Evolutionary conservation across 2,329 filamentous ascomycete species (phyloP).

Genomic region (Coniochaeta sp.): DNA sequence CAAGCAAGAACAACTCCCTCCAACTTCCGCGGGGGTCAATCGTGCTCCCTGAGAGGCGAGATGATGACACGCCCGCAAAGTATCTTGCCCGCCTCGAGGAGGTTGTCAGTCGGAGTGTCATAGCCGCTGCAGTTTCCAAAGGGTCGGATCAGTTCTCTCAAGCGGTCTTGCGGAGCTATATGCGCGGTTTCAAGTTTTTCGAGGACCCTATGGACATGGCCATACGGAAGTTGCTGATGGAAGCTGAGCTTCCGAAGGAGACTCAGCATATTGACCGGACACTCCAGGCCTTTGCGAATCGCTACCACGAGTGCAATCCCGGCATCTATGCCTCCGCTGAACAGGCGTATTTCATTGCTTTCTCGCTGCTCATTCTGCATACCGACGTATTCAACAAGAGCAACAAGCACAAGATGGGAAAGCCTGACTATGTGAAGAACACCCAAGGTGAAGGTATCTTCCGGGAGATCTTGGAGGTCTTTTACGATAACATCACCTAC

Average conservation of each 20-base stretch:
- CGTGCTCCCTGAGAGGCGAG: conserved; percentile 68
- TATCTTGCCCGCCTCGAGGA: conserved; percentile 83
- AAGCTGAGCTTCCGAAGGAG: conserved; percentile 91
- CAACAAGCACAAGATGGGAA: conserved; percentile 99
- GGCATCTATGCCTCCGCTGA: conserved; percentile 88
- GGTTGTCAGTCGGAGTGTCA: conserved; percentile 69
- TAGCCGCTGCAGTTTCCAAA: conserved; percentile 81
- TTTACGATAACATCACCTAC: conserved; percentile 98
- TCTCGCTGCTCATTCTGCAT: conserved; percentile 91
- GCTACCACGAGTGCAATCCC: conserved; percentile 97
- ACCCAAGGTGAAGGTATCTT: conserved; percentile 87
- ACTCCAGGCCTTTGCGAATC: conserved; percentile 87
- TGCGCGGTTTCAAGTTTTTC: conserved; percentile 91
- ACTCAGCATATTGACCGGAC: conserved; percentile 97
- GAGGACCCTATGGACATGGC: conserved; percentile 98
- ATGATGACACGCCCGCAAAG: conserved; percentile 83
- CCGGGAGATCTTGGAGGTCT: conserved; percentile 87
- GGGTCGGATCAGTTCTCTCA: conserved; percentile 77
- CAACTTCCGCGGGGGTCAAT: conserved; percentile 59
- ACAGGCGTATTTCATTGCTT: conserved; percentile 97
- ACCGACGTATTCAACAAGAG: conserved; percentile 99
- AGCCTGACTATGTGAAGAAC: conserved; percentile 90
- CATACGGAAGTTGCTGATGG: conserved; percentile 90
- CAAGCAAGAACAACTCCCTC: conserved; percentile 78
- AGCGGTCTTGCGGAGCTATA: conserved; percentile 84